phyloP scores from a whole-genome alignment of 2,329 filamentous ascomycete species.

The Epichloe typhina region DNA sequence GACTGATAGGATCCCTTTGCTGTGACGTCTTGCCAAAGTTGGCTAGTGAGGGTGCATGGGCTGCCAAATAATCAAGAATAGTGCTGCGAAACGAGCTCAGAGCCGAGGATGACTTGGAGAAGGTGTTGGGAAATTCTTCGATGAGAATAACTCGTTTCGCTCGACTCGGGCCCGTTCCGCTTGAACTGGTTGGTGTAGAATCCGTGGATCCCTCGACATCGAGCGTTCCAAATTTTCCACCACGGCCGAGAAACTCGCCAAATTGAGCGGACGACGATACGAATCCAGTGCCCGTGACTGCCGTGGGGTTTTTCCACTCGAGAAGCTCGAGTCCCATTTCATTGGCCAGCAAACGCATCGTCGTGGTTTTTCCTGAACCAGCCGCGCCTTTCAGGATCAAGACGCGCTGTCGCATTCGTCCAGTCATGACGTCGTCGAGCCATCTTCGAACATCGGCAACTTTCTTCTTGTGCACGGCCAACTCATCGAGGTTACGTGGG shows the following conservation, averaged over 20 bases:
- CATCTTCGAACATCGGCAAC: conserved; percentile 74
- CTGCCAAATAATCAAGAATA: conserved; percentile 61
- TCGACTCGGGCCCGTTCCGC: conserved; percentile 9
- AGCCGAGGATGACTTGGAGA: conserved; percentile 49
- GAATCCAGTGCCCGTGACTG: conserved; percentile 44
- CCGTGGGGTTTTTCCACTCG: conserved; percentile 81
- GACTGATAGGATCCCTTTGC: conserved; percentile 39
- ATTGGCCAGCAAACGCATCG: conserved; percentile 62
- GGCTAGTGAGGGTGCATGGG: conserved; percentile 45
- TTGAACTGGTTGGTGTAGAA: conserved; percentile 14
- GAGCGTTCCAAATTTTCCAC: conserved; percentile 67
- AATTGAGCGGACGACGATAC: conserved; percentile 69
- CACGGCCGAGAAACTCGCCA: conserved; percentile 77
- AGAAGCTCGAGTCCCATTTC: conserved; percentile 66
- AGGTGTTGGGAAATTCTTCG: conserved; percentile 72
- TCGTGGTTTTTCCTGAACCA: conserved; percentile 87
- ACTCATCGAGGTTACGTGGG: conserved; percentile 61
- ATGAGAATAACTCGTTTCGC: conserved; percentile 51
- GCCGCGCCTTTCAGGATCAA: conserved; percentile 82
- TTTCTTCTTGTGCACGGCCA: conserved; percentile 92
- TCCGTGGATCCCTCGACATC: conserved; percentile 26
- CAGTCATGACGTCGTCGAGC: conserved; percentile 61
- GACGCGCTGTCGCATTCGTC: conserved; percentile 54
- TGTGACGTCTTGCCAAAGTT: conserved; percentile 28
- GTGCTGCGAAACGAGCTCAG: conserved; percentile 61